Evolutionary conservation across 345 rosid species (phyloP), one percentile per base, ranked within the genome.

Genomic region (Hibiscus mutabilis): DNA sequence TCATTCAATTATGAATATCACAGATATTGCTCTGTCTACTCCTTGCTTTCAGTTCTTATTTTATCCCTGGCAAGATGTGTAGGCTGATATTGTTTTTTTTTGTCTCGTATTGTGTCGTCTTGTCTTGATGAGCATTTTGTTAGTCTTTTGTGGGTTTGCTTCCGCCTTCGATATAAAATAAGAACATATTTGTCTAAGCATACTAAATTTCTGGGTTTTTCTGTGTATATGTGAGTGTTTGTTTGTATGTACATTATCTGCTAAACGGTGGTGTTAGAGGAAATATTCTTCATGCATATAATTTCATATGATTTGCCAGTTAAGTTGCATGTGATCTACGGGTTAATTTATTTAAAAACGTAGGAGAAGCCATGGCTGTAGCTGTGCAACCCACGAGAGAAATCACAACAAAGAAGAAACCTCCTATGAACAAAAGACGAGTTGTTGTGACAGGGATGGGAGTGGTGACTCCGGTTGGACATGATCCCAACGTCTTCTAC

Each of bases 361-460:
- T 64, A 88, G 97, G 96, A 58, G 82, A 84, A 79, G 82, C 82
- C 51, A 85, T 84, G 91, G 87, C 92, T 11, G 81, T 88, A 69
- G 88, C 89, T 0, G 81, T 86, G 79, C 89, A 86, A 79, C 87
- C 87, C 73, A 77, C 85, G 22, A 80, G 79, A 75, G 91, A 86
- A 70, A 81, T 78, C n/a, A 63, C 60, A 25, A 77, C 78, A 55
- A 82, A 84, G 79, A 86, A 84, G 79, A 93, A 85, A 75, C 92
- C 93, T 2, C 74, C 74, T 33, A 82, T 31, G 19, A 86, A 84
- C 86, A 90, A 91, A 67, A 88, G 95, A 52, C 83, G 91, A 21
- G 98, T 94, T 52, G 98, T 94, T 60, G 96, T 94, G 75, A 94
- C 98, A 19, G 98, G 98, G 60, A 87, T 91, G 98, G 96, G 98